phyloP scores from a whole-genome alignment of 2,329 filamentous ascomycete genomes.

The Hymenoscyphus occultus region DNA sequence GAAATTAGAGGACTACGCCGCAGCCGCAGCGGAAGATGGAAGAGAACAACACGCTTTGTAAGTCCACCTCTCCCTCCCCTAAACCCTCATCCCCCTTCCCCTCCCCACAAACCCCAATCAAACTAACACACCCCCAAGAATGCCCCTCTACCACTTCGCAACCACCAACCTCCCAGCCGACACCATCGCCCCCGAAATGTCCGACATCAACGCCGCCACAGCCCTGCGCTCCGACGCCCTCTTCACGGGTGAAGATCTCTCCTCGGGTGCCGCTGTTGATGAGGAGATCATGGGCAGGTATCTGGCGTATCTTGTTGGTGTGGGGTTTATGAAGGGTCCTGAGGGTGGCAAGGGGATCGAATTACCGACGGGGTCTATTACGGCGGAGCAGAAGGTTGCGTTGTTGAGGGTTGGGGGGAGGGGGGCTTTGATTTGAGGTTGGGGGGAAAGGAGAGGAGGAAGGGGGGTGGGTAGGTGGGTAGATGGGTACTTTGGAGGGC shows the following conservation, averaged over 20 bases:
- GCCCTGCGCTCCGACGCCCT: conserved; percentile 60
- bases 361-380: conserved; percentile 19
- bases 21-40: conserved; percentile 44
- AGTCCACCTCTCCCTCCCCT: conserved; percentile 22
- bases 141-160: conserved; percentile 72
- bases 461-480: background rate
- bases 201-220: conserved; percentile 62
- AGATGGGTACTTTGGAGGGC: too few species aligned
- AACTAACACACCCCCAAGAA: conserved; percentile 19
- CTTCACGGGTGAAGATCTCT: conserved; percentile 32
- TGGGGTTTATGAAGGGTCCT: conserved; percentile 32
- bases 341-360: conserved; percentile 22
- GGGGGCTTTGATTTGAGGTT: conserved; percentile 18
- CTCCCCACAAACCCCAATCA: background rate
- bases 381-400: conserved; percentile 24
- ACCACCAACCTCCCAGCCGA: conserved; percentile 64
- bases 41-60: conserved; percentile 64
- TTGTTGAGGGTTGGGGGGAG: conserved; percentile 28
- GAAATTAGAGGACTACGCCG: conserved; percentile 56
- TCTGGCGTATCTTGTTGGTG: conserved; percentile 32
- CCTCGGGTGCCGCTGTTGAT: conserved; percentile 30
- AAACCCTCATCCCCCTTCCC: too few species aligned
- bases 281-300: conserved; percentile 34
- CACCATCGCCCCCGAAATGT: conserved; percentile 68
- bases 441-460: background rate